Evolutionary conservation across 352 stramenopile genomes (phyloP).

Genomic region (Plasmopara halstedii): DNA sequence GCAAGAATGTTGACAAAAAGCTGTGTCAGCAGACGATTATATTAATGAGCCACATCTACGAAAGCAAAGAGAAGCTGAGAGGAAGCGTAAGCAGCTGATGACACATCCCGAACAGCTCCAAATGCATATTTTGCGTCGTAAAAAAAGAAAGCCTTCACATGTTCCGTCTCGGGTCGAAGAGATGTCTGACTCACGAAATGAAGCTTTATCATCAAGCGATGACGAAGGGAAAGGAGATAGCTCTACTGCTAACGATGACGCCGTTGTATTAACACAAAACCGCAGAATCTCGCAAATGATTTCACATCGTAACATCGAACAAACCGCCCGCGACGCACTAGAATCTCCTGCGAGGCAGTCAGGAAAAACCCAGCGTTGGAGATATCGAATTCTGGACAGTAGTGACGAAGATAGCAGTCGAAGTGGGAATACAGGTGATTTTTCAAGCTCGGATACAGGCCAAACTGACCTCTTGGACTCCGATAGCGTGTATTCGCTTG

Average conservation of each 20-base stretch:
- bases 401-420: constrained; percentile 28
- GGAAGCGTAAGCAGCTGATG: constrained; percentile 3
- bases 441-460: constrained; percentile 1
- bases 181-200: not conserved
- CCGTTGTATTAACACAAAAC: constrained; percentile 6
- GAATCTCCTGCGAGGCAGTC: constrained; percentile 3
- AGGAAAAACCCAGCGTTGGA: constrained; percentile 13
- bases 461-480: not conserved
- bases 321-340: not conserved
- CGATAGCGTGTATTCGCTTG: not conserved
- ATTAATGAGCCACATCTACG: constrained; percentile 30
- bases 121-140: not conserved
- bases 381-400: constrained; percentile 31
- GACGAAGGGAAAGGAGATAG: constrained; percentile 1
- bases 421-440: constrained; percentile 1
- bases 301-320: constrained; percentile 1
- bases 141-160: constrained; percentile 15
- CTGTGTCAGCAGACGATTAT: constrained; percentile 38
- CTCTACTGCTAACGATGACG: constrained; percentile 9
- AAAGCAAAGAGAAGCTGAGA: constrained; percentile 15
- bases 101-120: not conserved
- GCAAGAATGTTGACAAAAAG: not conserved
- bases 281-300: constrained; percentile 1
- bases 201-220: constrained; percentile 1
- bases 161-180: not conserved